A percentile compares a stretch with the other conserved stretches of the same genome.
These are phyloP conservation scores for Sistotremastrum niveocremeum DNA, from an alignment of 768 basidiomycete species.

Conservation along the genomic window DNA sequence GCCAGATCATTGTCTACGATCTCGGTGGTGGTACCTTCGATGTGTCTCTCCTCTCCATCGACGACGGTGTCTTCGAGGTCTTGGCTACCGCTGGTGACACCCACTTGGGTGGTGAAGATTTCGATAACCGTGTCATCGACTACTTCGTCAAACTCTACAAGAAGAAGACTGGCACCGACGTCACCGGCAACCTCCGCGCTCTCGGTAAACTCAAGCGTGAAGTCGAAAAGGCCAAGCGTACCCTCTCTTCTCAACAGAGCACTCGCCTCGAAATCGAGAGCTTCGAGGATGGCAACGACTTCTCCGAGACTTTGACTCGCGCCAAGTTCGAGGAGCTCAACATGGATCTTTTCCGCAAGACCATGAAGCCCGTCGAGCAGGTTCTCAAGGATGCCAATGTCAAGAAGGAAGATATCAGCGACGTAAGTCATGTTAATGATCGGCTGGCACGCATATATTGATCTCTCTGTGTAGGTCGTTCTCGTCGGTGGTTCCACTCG, in stretches of 20 bases:
- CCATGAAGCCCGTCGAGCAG: constrained; percentile 98
- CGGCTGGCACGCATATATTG: not conserved
- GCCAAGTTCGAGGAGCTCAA: constrained; percentile 99
- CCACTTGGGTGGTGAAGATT: constrained; percentile 92
- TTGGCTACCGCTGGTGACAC: constrained; percentile 89
- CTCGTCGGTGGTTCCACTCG: constrained; percentile 97
- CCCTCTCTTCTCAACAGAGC: constrained; percentile 78
- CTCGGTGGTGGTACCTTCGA: constrained; percentile 98
- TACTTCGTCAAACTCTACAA: constrained; percentile 84
- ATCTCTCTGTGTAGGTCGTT: constrained; percentile 40
- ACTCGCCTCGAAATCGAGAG: constrained; percentile 90
- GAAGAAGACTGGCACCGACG: constrained; percentile 83
- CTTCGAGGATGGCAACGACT: constrained; percentile 94
- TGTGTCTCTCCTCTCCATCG: constrained; percentile 90
- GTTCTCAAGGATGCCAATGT: constrained; percentile 95
- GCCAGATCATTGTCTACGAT: constrained; percentile 96
- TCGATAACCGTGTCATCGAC: constrained; percentile 87
- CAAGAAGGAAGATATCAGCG: constrained; percentile 94
- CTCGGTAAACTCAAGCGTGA: constrained; percentile 88
- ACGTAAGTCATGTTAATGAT: constrained; percentile 31
- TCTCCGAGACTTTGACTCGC: constrained; percentile 90
- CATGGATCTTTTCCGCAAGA: constrained; percentile 98
- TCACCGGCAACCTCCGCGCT: constrained; percentile 63
- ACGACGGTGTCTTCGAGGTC: constrained; percentile 86
- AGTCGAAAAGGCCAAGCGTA: constrained; percentile 92